These are phyloP conservation scores for Leptoxyphium fumago DNA, from an alignment of 2,329 filamentous ascomycete species.

Conservation along the genomic window DNA sequence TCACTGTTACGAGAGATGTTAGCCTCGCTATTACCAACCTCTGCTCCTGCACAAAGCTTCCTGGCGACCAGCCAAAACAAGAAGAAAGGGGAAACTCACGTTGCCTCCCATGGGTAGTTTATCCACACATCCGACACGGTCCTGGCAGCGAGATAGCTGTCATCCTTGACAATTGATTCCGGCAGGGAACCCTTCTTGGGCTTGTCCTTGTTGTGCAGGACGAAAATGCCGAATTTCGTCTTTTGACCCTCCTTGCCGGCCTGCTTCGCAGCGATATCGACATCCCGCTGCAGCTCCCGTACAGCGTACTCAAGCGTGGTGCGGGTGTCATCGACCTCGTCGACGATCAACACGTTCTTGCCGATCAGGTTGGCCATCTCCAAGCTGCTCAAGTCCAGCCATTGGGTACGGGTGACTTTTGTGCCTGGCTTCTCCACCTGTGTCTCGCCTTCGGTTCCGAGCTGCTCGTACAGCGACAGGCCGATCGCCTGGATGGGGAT, in stretches of 20 bases:
- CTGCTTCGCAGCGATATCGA: conserved; percentile 62
- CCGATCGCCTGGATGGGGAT: conserved; percentile 99
- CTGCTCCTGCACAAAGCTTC: not conserved
- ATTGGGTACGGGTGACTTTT: conserved; percentile 94
- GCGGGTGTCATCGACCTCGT: conserved; percentile 90
- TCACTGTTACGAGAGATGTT: conserved; percentile 34
- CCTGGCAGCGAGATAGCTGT: conserved; percentile 68
- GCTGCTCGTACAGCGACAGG: conserved; percentile 86
- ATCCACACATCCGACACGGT: conserved; percentile 96
- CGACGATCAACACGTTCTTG: conserved; percentile 83
- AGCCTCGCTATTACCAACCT: not conserved
- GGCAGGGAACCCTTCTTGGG: conserved; percentile 80
- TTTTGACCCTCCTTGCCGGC: conserved; percentile 53
- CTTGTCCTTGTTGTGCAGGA: conserved; percentile 98
- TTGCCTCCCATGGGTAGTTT: conserved; percentile 97
- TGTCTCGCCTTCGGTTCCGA: conserved; percentile 34
- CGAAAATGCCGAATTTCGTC: conserved; percentile 89
- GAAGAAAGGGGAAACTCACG: conserved; percentile 28
- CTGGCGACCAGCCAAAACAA: not conserved
- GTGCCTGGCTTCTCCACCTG: conserved; percentile 66
- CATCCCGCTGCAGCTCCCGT: conserved; percentile 86
- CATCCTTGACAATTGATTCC: conserved; percentile 55
- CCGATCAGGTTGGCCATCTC: conserved; percentile 81
- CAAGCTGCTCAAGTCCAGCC: conserved; percentile 79
- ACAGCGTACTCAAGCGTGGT: conserved; percentile 92